Conservation (phyloP, 2,329 filamentous ascomycete species). For the Penicillium sp. region DNA sequence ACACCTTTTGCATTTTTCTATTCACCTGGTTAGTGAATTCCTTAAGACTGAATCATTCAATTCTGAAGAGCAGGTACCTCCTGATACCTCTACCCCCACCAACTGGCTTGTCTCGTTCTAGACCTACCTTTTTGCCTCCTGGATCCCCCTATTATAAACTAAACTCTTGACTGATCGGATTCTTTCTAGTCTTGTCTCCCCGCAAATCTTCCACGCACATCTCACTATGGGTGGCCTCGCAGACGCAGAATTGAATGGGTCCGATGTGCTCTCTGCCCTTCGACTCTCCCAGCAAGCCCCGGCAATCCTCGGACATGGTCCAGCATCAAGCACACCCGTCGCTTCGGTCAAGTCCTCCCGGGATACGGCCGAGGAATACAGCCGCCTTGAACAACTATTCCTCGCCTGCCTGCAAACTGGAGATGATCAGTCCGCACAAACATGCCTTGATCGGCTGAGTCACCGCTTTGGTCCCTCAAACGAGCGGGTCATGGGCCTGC, state of each 20-base stretch:
- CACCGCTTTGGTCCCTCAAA: conserved; percentile 81
- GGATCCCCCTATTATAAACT: background rate
- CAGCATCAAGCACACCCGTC: conserved; percentile 53
- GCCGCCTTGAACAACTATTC: conserved; percentile 82
- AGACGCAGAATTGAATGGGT: conserved; percentile 30
- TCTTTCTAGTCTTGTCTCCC: background rate
- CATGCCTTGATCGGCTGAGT: conserved; percentile 74
- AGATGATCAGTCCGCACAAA: conserved; percentile 75
- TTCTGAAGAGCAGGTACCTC: background rate
- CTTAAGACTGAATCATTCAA: background rate
- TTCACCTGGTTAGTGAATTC: background rate
- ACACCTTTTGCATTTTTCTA: no score
- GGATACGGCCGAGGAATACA: conserved; percentile 82
- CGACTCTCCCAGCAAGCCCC: conserved; percentile 49
- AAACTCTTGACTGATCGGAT: background rate
- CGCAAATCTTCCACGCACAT: background rate
- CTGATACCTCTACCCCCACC: background rate
- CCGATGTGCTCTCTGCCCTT: conserved; percentile 53
- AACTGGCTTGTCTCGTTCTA: background rate
- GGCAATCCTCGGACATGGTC: conserved; percentile 46
- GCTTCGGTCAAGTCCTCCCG: conserved; percentile 56
- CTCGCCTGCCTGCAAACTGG: conserved; percentile 81
- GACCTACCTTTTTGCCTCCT: background rate
- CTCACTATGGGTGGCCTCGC: conserved; percentile 22
- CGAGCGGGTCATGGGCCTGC: conserved; percentile 81